Evolutionary conservation across 2,329 filamentous ascomycete genomes (phyloP).

Genomic region (Alternaria panax): DNA sequence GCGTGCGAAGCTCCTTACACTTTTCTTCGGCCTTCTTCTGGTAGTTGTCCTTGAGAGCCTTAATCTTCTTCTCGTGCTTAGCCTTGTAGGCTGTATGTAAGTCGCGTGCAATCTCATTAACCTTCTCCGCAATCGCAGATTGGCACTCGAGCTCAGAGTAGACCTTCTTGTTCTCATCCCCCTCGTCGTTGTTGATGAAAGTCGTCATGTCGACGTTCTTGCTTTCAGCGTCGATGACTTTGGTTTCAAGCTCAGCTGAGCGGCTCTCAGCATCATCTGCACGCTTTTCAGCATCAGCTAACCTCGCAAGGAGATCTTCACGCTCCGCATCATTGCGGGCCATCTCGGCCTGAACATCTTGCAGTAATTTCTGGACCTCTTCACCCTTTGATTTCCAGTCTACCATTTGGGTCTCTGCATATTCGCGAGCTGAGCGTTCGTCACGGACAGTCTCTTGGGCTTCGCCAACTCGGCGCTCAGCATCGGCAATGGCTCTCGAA

Average conservation of each 20-base stretch:
- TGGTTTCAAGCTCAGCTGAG: constrained; percentile 71
- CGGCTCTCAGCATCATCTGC: constrained; percentile 77
- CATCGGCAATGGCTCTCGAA: constrained; percentile 86
- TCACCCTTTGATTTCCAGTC: constrained; percentile 84
- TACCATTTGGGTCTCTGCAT: constrained; percentile 75
- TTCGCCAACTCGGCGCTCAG: constrained; percentile 89
- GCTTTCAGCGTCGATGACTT: constrained; percentile 62
- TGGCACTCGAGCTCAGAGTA: constrained; percentile 56
- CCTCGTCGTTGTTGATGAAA: constrained; percentile 48
- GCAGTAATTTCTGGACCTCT: constrained; percentile 84
- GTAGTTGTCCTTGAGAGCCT: constrained; percentile 82
- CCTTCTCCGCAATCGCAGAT: constrained; percentile 85
- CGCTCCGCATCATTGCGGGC: constrained; percentile 78
- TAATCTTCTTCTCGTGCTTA: constrained; percentile 96
- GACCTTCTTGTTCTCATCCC: constrained; percentile 41
- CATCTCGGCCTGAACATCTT: constrained; percentile 82
- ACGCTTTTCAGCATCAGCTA: constrained; percentile 77
- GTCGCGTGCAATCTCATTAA: constrained; percentile 76
- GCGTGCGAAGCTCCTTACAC: constrained; percentile 76
- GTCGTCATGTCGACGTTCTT: constrained; percentile 78
- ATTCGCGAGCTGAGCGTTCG: constrained; percentile 73
- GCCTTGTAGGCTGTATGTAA: constrained; percentile 93
- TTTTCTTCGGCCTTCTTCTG: constrained; percentile 90
- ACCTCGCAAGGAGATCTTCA: constrained; percentile 76
- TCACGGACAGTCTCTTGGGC: constrained; percentile 84